These are phyloP conservation scores for Hypoxylon lenormandii DNA, from an alignment of 495 filamentous ascomycete species.

Conservation along the genomic window DNA sequence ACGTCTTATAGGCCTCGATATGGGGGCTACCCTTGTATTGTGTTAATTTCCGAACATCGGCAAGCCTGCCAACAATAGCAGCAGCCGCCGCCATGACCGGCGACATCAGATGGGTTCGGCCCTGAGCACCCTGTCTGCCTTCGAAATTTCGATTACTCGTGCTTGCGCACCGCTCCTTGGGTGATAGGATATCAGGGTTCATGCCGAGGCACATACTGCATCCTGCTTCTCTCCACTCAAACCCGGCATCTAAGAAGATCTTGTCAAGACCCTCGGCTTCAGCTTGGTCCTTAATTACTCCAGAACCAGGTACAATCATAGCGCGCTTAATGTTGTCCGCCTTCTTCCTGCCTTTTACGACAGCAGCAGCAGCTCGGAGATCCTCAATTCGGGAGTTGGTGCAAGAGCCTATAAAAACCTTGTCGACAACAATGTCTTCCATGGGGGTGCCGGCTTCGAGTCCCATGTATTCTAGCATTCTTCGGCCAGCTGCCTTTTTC, in stretches of 20 bases:
- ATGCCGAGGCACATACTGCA: constrained; percentile 99
- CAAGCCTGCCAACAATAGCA: constrained; percentile 87
- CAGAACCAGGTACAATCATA: constrained; percentile 95
- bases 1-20: constrained; percentile 50
- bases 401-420: constrained; percentile 98
- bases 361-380: constrained; percentile 84
- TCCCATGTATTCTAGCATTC: constrained; percentile 96
- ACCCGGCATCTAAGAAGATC: constrained; percentile 90
- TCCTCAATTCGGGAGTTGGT: constrained; percentile 98
- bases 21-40: constrained; percentile 68
- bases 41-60: constrained; percentile 86
- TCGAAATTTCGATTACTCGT: constrained; percentile 99
- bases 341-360: constrained; percentile 87
- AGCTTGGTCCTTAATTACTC: constrained; percentile 91
- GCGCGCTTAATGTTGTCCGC: constrained; percentile 89
- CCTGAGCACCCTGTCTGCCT: constrained; percentile 91
- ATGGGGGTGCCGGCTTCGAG: constrained; percentile 84
- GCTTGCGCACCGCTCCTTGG: constrained; percentile 90
- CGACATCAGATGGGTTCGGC: constrained; percentile 95
- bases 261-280: constrained; percentile 92
- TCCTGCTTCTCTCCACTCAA: constrained; percentile 97
- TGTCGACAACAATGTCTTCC: constrained; percentile 90
- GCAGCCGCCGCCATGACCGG: constrained; percentile 95
- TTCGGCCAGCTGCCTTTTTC: constrained; percentile 80
- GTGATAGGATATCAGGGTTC: constrained; percentile 98